Percentiles rank a stretch among this genome's conserved stretches.
Evolutionary conservation across 1,139 yeast species (phyloP).

Genomic region (Geotrichum candidum): DNA sequence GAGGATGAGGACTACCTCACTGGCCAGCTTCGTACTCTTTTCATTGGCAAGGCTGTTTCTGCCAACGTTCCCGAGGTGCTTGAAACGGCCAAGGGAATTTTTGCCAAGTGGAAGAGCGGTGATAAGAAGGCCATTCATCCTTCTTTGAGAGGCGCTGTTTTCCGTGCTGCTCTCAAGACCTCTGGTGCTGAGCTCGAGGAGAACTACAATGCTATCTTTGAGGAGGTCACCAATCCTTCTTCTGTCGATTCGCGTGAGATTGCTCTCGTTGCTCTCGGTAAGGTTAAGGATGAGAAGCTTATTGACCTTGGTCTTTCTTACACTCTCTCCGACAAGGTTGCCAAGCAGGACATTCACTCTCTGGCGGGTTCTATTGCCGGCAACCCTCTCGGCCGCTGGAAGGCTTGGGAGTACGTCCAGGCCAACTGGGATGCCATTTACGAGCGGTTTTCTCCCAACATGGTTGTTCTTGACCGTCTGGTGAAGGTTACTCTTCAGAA

Average conservation of each 20-base stretch:
- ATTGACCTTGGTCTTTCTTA: constrained; percentile 39
- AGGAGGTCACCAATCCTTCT: constrained; percentile 50
- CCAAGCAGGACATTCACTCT: constrained; percentile 69
- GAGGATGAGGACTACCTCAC: constrained; percentile 43
- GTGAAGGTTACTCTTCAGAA: constrained; percentile 43
- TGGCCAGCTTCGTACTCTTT: constrained; percentile 46
- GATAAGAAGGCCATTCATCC: constrained; percentile 47
- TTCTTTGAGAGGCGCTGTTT: constrained; percentile 50
- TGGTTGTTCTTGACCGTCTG: constrained; percentile 62
- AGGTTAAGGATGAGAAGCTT: constrained; percentile 40
- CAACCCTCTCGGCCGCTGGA: constrained; percentile 46
- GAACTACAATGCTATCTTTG: constrained; percentile 45
- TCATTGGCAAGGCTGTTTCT: constrained; percentile 49
- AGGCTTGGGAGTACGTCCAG: constrained; percentile 53
- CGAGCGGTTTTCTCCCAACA: constrained; percentile 47
- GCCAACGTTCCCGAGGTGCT: constrained; percentile 47
- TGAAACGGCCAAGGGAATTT: constrained; percentile 42
- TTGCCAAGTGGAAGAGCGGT: constrained; percentile 36
- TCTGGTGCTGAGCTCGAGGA: constrained; percentile 34
- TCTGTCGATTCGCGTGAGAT: constrained; percentile 64
- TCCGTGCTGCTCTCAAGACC: constrained; percentile 46
- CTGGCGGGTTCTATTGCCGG: constrained; percentile 48
- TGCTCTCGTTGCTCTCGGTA: constrained; percentile 57
- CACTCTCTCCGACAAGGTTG: constrained; percentile 42
- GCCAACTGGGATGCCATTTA: constrained; percentile 48